Evolutionary conservation across 129 eudicot species (phyloP).

Genomic region (Daucus carota): DNA sequence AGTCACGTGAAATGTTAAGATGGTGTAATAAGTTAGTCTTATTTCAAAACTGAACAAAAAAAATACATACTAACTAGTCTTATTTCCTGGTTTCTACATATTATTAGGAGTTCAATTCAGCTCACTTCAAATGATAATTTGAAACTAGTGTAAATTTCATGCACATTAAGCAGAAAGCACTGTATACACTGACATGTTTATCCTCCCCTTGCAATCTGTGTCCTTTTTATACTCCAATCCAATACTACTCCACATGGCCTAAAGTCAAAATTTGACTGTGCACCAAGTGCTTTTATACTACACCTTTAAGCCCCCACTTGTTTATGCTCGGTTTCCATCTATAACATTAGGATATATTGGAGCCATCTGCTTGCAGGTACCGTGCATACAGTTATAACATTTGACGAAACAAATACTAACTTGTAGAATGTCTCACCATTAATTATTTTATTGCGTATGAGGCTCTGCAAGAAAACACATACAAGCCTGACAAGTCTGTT

Average conservation of each 20-base stretch:
- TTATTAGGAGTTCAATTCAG: not conserved
- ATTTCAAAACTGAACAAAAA: not conserved
- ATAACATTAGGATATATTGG: not conserved
- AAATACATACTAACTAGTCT: not conserved
- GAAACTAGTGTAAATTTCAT: not conserved
- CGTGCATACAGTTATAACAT: not conserved
- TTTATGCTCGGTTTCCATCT: not conserved
- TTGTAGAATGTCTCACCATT: conserved; percentile 38
- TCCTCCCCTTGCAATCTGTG: not conserved
- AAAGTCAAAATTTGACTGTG: not conserved
- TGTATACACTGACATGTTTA: not conserved
- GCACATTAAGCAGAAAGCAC: not conserved
- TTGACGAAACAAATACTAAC: not conserved
- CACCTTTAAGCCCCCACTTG: not conserved
- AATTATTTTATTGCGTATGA: conserved; percentile 82
- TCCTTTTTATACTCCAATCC: not conserved
- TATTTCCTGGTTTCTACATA: not conserved
- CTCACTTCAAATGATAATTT: not conserved
- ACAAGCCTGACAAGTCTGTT: conserved; percentile 87
- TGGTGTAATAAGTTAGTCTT: no score
- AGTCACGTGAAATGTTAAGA: not conserved
- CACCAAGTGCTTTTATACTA: not conserved
- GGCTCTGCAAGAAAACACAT: conserved; percentile 86
- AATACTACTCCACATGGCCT: not conserved
- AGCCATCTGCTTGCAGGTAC: not conserved